A percentile compares a stretch with the other conserved stretches of the same genome.
phyloP scores from a whole-genome alignment of 805 yeast species.

The Candida railenensis region DNA sequence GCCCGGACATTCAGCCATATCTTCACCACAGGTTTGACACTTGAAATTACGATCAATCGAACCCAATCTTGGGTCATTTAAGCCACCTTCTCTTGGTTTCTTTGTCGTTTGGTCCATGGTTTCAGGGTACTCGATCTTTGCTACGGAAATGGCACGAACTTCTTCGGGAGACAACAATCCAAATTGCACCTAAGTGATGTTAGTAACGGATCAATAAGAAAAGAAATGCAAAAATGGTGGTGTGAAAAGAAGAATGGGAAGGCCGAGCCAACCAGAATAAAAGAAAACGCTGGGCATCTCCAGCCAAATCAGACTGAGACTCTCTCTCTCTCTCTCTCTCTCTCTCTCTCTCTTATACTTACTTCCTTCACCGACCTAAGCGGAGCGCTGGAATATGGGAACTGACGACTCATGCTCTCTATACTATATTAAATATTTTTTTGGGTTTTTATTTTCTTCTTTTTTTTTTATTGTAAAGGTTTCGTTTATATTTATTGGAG shows the following conservation, averaged over 20 bases:
- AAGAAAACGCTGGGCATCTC: no score
- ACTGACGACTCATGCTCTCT: slow-evolving; percentile 42
- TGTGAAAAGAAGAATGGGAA: no score
- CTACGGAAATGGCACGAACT: slow-evolving; percentile 91
- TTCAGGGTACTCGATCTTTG: slow-evolving; percentile 97
- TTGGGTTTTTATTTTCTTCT: slow-evolving; percentile 5
- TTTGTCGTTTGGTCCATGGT: slow-evolving; percentile 98
- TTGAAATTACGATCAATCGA: slow-evolving; percentile 95
- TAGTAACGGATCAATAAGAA: neutral
- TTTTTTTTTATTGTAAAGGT: slow-evolving; percentile 5
- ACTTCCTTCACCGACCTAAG: slow-evolving; percentile 96
- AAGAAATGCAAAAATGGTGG: slow-evolving; percentile 3
- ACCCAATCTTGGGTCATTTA: slow-evolving; percentile 96
- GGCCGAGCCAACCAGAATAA: no score
- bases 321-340: no score
- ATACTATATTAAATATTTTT: slow-evolving; percentile 13
- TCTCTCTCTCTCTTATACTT: no score
- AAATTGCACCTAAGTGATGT: slow-evolving; percentile 70
- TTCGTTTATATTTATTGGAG: slow-evolving; percentile 7
- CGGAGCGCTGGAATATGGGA: slow-evolving; percentile 98
- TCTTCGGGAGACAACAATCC: slow-evolving; percentile 98
- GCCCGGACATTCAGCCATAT: slow-evolving; percentile 99
- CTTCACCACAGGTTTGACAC: slow-evolving; percentile 99
- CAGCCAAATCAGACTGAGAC: no score
- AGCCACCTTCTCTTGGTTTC: slow-evolving; percentile 94